Base-by-base conservation (phyloP, 1,284 basidiomycete genomes). In the Entoloma clypeatum region DNA sequence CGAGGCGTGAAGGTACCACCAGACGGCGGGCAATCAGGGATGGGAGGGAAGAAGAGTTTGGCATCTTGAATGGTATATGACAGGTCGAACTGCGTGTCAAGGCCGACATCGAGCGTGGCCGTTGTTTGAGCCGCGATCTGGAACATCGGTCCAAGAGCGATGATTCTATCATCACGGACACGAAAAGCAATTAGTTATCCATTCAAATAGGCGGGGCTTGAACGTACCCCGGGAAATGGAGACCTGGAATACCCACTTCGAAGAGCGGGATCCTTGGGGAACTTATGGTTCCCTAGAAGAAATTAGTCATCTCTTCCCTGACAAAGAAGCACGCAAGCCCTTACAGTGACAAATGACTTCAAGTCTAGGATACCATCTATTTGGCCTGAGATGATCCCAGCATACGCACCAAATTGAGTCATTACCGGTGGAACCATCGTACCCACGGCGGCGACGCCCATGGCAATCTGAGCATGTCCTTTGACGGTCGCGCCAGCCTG, bases 11-110 rank as follows among this genome's bases (percentile, higher is more conserved):
- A 68, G 0, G 48, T 32, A 3, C 61, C 59, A 7, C 54, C 61
- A 28, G 51, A 52, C 6, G 31, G 26, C 8, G 43, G 1, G 48
- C 44, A n/a, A 50, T 52, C 9, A 52, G 47, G 21, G 31, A 45
- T 46, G 0, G 65, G 61, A 7, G 74, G 74, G 64, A 75, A 76
- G 42, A 65, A 59, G 22, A 74, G 51, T 39, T 69, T 52, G 3
- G 68, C 67, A 10, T 67, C 61, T 11, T 56, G 49, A 28, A 69
- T 39, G 7, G 55, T 52, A 47, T 69, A 69, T 36, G 57, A 60
- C 14, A 75, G 48, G 16, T 61, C 68, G 30, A 74, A 63, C 3
- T 44, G 61, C 31, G 69, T 38, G 46, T 67, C 63, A 32, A 68
- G 58, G 34, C 63, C 56, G 16, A 66, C 36, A 24, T 67, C 66